phyloP scores from a whole-genome alignment of 2,329 filamentous ascomycete genomes.

The Paraconiothyrium brasiliense region DNA sequence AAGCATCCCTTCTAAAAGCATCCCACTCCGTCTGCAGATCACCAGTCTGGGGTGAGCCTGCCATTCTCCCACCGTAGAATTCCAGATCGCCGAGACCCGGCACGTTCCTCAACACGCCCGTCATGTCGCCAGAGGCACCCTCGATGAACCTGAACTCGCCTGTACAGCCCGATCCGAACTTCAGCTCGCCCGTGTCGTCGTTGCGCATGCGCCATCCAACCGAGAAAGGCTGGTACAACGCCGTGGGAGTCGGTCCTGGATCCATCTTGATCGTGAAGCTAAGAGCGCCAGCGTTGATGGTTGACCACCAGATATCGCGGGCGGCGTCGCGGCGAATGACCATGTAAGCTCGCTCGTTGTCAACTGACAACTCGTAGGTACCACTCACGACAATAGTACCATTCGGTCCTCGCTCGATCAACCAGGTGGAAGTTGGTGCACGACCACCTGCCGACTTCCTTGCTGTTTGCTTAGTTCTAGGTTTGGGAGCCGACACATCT shows the following conservation, averaged over 20 bases:
- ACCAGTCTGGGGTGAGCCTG: slow-evolving; percentile 29
- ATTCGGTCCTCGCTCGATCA: neutral
- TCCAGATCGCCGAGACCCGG: slow-evolving; percentile 35
- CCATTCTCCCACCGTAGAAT: slow-evolving; percentile 36
- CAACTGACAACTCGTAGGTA: slow-evolving; percentile 50
- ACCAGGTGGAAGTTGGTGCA: neutral
- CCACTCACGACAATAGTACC: slow-evolving; percentile 53
- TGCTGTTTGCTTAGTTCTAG: too few relatives aligned
- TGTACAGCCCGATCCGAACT: slow-evolving; percentile 46
- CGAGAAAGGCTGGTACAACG: slow-evolving; percentile 15
- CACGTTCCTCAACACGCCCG: slow-evolving; percentile 31
- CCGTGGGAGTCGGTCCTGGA: slow-evolving; percentile 25
- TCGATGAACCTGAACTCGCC: slow-evolving; percentile 44
- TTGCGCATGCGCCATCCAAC: slow-evolving; percentile 47
- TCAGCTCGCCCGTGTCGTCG: slow-evolving; percentile 29
- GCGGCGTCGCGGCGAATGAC: slow-evolving; percentile 31
- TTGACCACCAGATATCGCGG: slow-evolving; percentile 54
- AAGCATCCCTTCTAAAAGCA: slow-evolving; percentile 35
- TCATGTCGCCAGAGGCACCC: slow-evolving; percentile 26
- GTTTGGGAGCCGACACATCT: too few relatives aligned
- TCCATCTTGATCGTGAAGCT: slow-evolving; percentile 55
- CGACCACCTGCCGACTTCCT: too few relatives aligned
- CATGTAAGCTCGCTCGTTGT: slow-evolving; percentile 47
- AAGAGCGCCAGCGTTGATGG: slow-evolving; percentile 45
- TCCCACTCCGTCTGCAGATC: slow-evolving; percentile 42